Conservation (phyloP, 345 rosid species). For the Linum lewisii region DNA sequence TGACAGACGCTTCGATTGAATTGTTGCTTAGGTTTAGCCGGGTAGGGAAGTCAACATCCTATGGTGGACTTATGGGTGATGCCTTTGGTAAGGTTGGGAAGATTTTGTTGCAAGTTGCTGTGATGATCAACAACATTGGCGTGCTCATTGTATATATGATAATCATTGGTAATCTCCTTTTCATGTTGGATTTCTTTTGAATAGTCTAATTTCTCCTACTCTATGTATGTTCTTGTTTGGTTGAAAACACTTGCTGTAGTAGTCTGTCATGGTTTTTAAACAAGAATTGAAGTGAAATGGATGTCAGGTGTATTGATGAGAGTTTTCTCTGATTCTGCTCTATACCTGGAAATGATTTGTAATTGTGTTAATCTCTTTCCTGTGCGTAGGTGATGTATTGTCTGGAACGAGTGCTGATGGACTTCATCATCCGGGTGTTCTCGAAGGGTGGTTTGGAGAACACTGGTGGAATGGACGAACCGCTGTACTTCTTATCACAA, state of each 20-base stretch:
- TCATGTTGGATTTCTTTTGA: not conserved
- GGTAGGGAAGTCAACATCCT: conserved; percentile 17
- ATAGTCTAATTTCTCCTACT: not conserved
- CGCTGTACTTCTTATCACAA: conserved; percentile 52
- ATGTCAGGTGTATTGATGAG: no score
- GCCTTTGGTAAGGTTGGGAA: conserved; percentile 24
- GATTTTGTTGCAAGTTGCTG: conserved; percentile 15
- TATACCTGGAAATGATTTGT: not conserved
- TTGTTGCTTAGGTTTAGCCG: conserved; percentile 23
- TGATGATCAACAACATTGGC: conserved; percentile 19
- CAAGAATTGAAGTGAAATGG: no score
- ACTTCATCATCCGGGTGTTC: conserved; percentile 66
- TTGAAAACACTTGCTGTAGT: not conserved
- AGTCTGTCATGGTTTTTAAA: no score
- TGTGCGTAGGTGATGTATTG: conserved; percentile 56
- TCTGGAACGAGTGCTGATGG: conserved; percentile 79
- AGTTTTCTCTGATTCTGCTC: no score
- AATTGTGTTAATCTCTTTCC: not conserved
- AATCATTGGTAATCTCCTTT: conserved; percentile 18
- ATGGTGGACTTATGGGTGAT: conserved; percentile 26
- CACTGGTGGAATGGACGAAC: conserved; percentile 72
- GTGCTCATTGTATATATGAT: conserved; percentile 26
- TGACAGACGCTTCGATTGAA: conserved; percentile 23
- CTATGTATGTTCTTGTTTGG: not conserved
- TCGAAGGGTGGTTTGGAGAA: conserved; percentile 84